Evolutionary conservation across 2,329 filamentous ascomycete genomes (phyloP).

Genomic region (Curvularia spicifera): DNA sequence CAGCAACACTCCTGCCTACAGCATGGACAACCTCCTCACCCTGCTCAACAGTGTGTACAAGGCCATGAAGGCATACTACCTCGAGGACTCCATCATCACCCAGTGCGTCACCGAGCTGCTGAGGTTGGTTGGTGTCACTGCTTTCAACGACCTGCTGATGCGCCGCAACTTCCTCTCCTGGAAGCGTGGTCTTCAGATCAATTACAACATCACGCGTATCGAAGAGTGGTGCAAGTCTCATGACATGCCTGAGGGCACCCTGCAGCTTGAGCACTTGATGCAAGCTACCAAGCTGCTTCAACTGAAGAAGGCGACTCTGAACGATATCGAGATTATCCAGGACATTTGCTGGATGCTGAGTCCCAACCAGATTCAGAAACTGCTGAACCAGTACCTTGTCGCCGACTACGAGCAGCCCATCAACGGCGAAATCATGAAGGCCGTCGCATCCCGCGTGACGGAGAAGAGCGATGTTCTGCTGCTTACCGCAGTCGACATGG

Average conservation of each 20-base stretch:
- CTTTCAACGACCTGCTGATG: conserved; percentile 98
- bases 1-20: conserved; percentile 92
- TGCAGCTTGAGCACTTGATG: conserved; percentile 98
- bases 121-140: conserved; percentile 91
- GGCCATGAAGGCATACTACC: conserved; percentile 98
- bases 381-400: conserved; percentile 97
- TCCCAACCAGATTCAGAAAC: conserved; percentile 98
- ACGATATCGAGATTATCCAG: conserved; percentile 99
- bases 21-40: conserved; percentile 98
- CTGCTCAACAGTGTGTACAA: conserved; percentile 97
- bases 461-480: conserved; percentile 98
- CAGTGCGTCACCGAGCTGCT: conserved; percentile 95
- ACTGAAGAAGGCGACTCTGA: conserved; percentile 97
- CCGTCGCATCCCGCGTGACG: conserved; percentile 92
- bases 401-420: conserved; percentile 99
- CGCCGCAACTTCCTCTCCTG: conserved; percentile 97
- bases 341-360: conserved; percentile 99
- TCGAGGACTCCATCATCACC: conserved; percentile 94
- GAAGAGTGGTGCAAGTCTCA: conserved; percentile 99
- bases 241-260: conserved; percentile 97
- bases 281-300: conserved; percentile 98
- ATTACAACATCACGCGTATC: conserved; percentile 99
- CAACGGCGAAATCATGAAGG: conserved; percentile 99
- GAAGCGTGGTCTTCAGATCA: conserved; percentile 99
- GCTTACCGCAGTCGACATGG: conserved; percentile 95